Percentiles rank a stretch among this genome's conserved stretches.
Evolutionary conservation across 2,329 filamentous ascomycete species (phyloP).

Genomic region (Colletotrichum sp.): DNA sequence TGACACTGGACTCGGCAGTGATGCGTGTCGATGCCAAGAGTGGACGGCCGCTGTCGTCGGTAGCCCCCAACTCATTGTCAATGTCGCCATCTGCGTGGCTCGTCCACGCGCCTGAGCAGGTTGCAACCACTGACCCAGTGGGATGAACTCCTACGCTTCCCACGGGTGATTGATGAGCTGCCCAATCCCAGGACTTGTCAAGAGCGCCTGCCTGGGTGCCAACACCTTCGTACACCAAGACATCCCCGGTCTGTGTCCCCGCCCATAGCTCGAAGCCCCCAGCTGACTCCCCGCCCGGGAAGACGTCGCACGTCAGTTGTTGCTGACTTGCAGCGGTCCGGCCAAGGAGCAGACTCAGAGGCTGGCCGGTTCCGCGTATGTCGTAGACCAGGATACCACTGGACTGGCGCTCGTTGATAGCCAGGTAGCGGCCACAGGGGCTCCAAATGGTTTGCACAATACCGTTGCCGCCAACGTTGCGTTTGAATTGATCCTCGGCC

Average conservation of each 20-base stretch:
- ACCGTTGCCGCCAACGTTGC: conserved; percentile 63
- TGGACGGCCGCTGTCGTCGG: conserved; percentile 9
- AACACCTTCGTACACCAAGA: conserved; percentile 65
- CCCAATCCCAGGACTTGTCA: conserved; percentile 55
- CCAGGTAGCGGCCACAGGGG: conserved; percentile 65
- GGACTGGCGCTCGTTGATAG: conserved; percentile 65
- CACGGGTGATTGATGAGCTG: conserved; percentile 51
- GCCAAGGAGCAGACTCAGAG: conserved; percentile 60
- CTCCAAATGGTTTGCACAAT: conserved; percentile 68
- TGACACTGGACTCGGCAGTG: conserved; percentile 18
- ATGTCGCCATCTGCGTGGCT: conserved; percentile 27
- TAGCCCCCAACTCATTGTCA: neutral
- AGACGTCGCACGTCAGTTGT: conserved; percentile 60
- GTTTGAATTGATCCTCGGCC: conserved; percentile 41
- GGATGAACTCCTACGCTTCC: conserved; percentile 56
- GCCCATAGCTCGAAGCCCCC: conserved; percentile 67
- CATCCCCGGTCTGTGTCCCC: conserved; percentile 57
- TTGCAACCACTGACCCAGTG: conserved; percentile 61
- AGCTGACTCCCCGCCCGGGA: conserved; percentile 39
- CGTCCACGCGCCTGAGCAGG: conserved; percentile 61
- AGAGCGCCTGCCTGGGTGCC: conserved; percentile 51
- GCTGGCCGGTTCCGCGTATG: conserved; percentile 60
- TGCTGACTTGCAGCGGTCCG: conserved; percentile 60
- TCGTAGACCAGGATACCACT: conserved; percentile 65
- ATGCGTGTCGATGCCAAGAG: conserved; percentile 16